Percentiles rank a stretch among this genome's conserved stretches.
Evolutionary conservation across 2,329 filamentous ascomycete genomes (phyloP).

Genomic region (Diaporthe ilicicola): DNA sequence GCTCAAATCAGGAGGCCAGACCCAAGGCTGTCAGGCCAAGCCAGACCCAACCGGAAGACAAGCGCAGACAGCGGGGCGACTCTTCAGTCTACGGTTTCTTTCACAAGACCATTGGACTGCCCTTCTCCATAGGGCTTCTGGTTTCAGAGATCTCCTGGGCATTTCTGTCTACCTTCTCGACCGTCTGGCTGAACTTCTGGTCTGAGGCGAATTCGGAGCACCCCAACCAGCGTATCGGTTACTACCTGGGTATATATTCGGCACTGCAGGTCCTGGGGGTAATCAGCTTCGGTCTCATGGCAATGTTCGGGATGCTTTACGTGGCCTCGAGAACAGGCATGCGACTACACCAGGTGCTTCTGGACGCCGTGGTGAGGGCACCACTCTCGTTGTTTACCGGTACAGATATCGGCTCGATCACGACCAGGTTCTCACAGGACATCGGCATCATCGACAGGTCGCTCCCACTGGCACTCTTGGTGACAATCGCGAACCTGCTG

Average conservation of each 20-base stretch:
- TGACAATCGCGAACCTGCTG: constrained; percentile 49
- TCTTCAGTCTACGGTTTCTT: background rate
- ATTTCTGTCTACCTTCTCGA: constrained; percentile 13
- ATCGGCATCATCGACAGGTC: constrained; percentile 25
- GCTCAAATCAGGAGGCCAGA: background rate
- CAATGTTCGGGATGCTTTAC: background rate
- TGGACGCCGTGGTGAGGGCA: constrained; percentile 24
- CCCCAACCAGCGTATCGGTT: constrained; percentile 47
- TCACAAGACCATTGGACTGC: background rate
- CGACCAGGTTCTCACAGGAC: constrained; percentile 37
- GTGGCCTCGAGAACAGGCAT: constrained; percentile 17
- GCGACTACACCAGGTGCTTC: background rate
- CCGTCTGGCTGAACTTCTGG: constrained; percentile 59
- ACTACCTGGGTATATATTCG: constrained; percentile 48
- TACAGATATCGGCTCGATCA: constrained; percentile 38
- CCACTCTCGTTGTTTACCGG: constrained; percentile 33
- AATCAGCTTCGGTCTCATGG: constrained; percentile 17
- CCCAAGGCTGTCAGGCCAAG: background rate
- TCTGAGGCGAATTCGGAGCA: constrained; percentile 49
- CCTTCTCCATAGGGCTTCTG: background rate
- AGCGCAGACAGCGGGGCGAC: constrained; percentile 21
- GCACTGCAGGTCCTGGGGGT: constrained; percentile 39
- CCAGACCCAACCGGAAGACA: background rate
- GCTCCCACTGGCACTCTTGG: constrained; percentile 36
- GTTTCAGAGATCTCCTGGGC: background rate